Conservation (phyloP, 345 rosid species). For the Camelina hispida region DNA sequence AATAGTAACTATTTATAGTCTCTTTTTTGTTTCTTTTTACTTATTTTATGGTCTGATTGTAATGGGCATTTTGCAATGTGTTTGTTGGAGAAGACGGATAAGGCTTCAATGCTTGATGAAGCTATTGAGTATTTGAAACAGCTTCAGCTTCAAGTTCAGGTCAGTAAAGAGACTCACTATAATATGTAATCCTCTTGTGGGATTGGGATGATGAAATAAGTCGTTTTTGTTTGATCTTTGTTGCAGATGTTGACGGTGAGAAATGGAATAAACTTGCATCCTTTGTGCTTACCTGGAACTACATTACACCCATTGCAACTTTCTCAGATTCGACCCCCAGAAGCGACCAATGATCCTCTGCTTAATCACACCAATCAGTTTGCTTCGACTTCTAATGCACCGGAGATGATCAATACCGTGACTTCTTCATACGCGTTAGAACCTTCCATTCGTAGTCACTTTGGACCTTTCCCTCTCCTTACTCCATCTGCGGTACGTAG, state of each 20-base stretch:
- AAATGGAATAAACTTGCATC: constrained; percentile 75
- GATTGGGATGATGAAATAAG: neutral
- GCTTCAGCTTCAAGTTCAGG: constrained; percentile 98
- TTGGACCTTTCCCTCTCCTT: constrained; percentile 53
- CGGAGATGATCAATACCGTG: constrained; percentile 45
- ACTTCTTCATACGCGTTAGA: constrained; percentile 58
- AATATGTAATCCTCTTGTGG: neutral
- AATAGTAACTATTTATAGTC: neutral
- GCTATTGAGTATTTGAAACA: constrained; percentile 92
- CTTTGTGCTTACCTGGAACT: constrained; percentile 64
- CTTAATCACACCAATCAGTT: constrained; percentile 52
- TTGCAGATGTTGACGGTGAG: constrained; percentile 81
- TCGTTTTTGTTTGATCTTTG: neutral
- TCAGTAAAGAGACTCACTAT: constrained; percentile 19
- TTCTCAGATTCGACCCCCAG: constrained; percentile 45
- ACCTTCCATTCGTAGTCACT: constrained; percentile 61
- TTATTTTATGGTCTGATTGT: neutral
- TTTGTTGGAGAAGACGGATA: constrained; percentile 68
- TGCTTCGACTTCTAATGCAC: constrained; percentile 43
- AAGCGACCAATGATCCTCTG: constrained; percentile 41
- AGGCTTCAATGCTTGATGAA: constrained; percentile 97
- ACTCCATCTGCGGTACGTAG: constrained; percentile 55
- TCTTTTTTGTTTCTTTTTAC: neutral
- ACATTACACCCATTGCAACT: constrained; percentile 57
- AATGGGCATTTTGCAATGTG: constrained; percentile 10